Conservation (phyloP, 2,329 filamentous ascomycete species). For the Talaromyces sp. region DNA sequence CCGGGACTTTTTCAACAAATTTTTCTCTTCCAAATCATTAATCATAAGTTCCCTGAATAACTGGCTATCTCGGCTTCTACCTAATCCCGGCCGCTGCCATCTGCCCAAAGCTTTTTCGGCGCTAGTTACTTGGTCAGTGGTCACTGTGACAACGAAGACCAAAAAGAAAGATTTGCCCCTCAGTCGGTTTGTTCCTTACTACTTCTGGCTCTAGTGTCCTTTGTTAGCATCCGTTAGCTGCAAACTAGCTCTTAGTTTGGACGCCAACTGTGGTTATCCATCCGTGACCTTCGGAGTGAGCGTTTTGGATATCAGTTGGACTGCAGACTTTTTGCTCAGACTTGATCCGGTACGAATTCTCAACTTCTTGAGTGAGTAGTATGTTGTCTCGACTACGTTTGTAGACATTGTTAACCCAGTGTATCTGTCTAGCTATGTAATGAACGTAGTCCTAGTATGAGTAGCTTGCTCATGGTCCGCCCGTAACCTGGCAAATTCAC, state of each 20-base stretch:
- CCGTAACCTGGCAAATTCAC: background rate
- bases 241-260: background rate
- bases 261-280: background rate
- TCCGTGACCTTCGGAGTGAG: background rate
- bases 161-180: constrained; percentile 11
- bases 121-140: constrained; percentile 7
- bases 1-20: background rate
- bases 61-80: background rate
- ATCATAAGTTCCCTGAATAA: background rate
- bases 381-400: background rate
- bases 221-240: background rate
- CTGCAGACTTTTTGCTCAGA: background rate
- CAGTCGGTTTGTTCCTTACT: background rate
- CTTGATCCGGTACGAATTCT: background rate
- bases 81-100: background rate
- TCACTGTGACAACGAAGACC: constrained; percentile 17
- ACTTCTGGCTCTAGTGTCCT: background rate
- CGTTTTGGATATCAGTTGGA: background rate
- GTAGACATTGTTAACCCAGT: background rate
- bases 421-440: background rate
- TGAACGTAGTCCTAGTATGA: background rate
- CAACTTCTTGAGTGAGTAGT: background rate
- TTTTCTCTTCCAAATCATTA: background rate
- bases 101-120: constrained; percentile 7
- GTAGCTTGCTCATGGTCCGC: background rate